phyloP scores from a whole-genome alignment of 805 yeast genomes.

The Yamadazyma insecticola region DNA sequence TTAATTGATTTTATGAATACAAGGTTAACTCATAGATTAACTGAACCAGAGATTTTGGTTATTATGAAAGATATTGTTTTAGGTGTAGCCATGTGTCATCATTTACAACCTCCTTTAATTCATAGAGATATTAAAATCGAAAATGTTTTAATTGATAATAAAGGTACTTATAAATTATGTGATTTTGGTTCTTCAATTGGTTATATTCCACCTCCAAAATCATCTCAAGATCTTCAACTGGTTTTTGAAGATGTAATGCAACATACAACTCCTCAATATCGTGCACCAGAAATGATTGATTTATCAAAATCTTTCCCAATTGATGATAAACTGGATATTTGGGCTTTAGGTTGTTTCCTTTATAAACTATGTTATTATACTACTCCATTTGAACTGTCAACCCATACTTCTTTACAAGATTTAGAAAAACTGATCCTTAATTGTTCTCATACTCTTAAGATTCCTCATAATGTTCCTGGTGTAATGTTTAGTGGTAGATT shows the following conservation, averaged over 20 bases:
- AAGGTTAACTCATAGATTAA: slow-evolving; percentile 58
- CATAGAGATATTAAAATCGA: slow-evolving; percentile 84
- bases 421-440: slow-evolving; percentile 58
- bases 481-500: slow-evolving; percentile 53
- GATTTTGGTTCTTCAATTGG: slow-evolving; percentile 81
- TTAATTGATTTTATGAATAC: slow-evolving; percentile 78
- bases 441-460: slow-evolving; percentile 43
- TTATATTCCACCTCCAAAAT: slow-evolving; percentile 57
- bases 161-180: slow-evolving; percentile 62
- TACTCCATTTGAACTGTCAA: slow-evolving; percentile 67
- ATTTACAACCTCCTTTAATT: slow-evolving; percentile 61
- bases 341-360: slow-evolving; percentile 80
- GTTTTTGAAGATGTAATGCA: slow-evolving; percentile 67
- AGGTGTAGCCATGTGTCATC: slow-evolving; percentile 78
- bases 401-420: slow-evolving; percentile 32
- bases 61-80: slow-evolving; percentile 68
- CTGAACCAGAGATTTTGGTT: slow-evolving; percentile 61
- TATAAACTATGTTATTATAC: slow-evolving; percentile 78
- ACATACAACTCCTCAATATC: slow-evolving; percentile 81
- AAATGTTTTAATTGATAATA: slow-evolving; percentile 61
- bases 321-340: slow-evolving; percentile 77
- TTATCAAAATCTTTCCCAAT: slow-evolving; percentile 63
- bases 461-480: slow-evolving; percentile 44
- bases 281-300: slow-evolving; percentile 84
- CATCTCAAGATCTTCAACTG: slow-evolving; percentile 52